Base-by-base conservation (phyloP, 805 yeast genomes). In the Metschnikowia cubensis region DNA sequence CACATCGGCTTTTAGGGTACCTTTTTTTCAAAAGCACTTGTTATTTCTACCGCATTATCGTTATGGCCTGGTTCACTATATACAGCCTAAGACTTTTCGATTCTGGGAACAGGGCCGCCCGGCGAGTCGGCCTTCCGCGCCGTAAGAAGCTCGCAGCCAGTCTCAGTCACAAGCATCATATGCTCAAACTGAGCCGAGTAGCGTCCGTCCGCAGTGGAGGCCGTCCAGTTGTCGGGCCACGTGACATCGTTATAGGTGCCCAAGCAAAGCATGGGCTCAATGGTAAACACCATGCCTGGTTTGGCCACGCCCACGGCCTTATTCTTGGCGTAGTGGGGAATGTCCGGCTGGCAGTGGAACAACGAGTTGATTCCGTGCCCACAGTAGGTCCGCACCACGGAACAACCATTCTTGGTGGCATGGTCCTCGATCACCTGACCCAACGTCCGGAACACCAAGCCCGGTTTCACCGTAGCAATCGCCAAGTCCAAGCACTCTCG, bases 171-270 rank as follows among this genome's bases (percentile, higher is more conserved):
- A 51, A 94, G 69, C 63, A 94, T 62, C 64, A 95, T 92, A 66
- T 94, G 97, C 70, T 94, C 96, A 61, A 94, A 94, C 69, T 94
- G 99, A 0, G 99, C 98, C 60, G 92, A 84, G 52, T 80, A 74
- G 62, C 82, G 81, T 48, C 99, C 99, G 65, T 94, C 99, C 37
- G 83, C 83, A 15, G 99, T 94, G 15, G 82, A 81, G 1, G 96
- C 82, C 4, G 99, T 94, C 99, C 99, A 94, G 68, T 89, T 87
- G 68, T 94, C 99, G 2, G 99, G 99, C 99, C 99, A 94, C 50
- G 83, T 75, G 51, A 79, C 69, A 68, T 91, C 98, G 62, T 81
- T 81, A 73, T 81, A 85, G 0, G 85, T 73, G 7, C 99, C 99
- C 56, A 83, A 73, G 64, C 89, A 87, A 58, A 94, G 81, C 99